A percentile compares a stretch with the other conserved stretches of the same genome.
Conservation (phyloP, 2,329 filamentous ascomycete species). For the Xylariaceae sp. region DNA sequence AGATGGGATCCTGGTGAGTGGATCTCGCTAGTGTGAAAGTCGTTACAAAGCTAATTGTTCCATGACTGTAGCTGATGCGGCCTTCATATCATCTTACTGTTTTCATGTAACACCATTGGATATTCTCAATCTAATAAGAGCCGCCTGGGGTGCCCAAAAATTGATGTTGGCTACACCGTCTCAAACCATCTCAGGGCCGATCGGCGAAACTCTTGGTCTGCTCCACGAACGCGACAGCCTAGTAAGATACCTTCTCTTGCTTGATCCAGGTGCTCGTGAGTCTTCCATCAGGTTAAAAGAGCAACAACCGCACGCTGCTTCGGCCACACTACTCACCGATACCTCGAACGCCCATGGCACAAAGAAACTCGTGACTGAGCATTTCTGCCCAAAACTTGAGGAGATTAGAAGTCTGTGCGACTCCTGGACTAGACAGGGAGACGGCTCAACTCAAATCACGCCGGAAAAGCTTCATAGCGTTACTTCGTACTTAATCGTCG, state of each 20-base stretch:
- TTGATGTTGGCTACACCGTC: slow-evolving; percentile 38
- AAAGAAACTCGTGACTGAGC: slow-evolving; percentile 56
- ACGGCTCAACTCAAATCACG: slow-evolving; percentile 54
- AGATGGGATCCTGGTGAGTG: slow-evolving; percentile 79
- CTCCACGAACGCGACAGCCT: slow-evolving; percentile 48
- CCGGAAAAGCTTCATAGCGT: slow-evolving; percentile 56
- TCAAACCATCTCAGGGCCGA: slow-evolving; percentile 48
- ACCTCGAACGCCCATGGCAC: slow-evolving; percentile 46
- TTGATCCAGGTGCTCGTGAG: slow-evolving; percentile 41
- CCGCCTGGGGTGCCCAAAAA: slow-evolving; percentile 61
- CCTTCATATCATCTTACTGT: slow-evolving; percentile 67
- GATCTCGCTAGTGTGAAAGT: background rate
- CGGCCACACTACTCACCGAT: slow-evolving; percentile 34
- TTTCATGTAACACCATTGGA: slow-evolving; percentile 66
- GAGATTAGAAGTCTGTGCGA: slow-evolving; percentile 51
- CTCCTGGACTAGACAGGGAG: slow-evolving; percentile 50
- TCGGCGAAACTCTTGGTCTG: slow-evolving; percentile 52
- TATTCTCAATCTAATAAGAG: slow-evolving; percentile 68
- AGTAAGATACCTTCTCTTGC: slow-evolving; percentile 58
- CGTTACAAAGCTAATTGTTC: slow-evolving; percentile 20
- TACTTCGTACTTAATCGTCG: slow-evolving; percentile 50
- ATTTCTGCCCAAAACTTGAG: slow-evolving; percentile 56
- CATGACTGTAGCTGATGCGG: slow-evolving; percentile 59
- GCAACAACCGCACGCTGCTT: background rate
- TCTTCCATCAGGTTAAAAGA: slow-evolving; percentile 2